Evolutionary conservation across 2,329 filamentous ascomycete genomes (phyloP).

Genomic region (Tolypocladium pustulatum): DNA sequence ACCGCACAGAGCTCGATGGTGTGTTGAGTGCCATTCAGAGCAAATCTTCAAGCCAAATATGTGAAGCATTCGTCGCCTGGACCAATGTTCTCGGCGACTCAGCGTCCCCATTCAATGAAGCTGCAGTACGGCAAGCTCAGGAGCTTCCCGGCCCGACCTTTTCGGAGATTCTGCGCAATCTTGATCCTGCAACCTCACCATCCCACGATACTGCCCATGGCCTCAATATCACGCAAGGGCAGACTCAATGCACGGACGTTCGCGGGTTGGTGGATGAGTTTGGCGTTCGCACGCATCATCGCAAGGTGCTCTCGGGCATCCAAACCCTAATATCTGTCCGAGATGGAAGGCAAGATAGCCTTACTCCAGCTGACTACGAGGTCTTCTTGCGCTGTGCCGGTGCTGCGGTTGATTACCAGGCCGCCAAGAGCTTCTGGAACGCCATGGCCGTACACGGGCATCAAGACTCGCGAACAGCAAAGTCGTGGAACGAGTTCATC

Average conservation of each 20-base stretch:
- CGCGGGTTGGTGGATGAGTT: slow-evolving; percentile 27
- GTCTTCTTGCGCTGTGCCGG: slow-evolving; percentile 36
- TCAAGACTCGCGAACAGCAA: slow-evolving; percentile 18
- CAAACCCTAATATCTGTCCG: slow-evolving; percentile 24
- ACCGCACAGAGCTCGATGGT: slow-evolving; percentile 9
- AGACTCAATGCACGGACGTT: slow-evolving; percentile 27
- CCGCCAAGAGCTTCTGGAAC: slow-evolving; percentile 24
- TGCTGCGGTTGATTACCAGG: slow-evolving; percentile 25
- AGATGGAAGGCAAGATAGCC: slow-evolving; percentile 9
- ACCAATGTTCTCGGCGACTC: slow-evolving; percentile 10
- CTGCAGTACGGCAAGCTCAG: slow-evolving; percentile 19
- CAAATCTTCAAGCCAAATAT: slow-evolving; percentile 12
- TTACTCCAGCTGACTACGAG: slow-evolving; percentile 31
- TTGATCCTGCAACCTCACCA: slow-evolving; percentile 46
- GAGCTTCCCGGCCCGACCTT: slow-evolving; percentile 44
- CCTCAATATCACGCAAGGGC: slow-evolving; percentile 26
- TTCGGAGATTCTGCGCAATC: slow-evolving; percentile 49
- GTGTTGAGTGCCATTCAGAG: slow-evolving; percentile 22
- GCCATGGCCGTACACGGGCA: slow-evolving; percentile 16
- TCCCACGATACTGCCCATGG: slow-evolving; percentile 37
- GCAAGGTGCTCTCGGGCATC: slow-evolving; percentile 23
- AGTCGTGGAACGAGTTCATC: slow-evolving; percentile 33
- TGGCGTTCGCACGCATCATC: slow-evolving; percentile 33
- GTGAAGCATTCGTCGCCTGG: slow-evolving; percentile 17
- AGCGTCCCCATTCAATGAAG: slow-evolving; percentile 8